These are phyloP conservation scores for Macrocybe sp. DNA, from an alignment of 1,284 basidiomycete genomes.

Conservation along the genomic window DNA sequence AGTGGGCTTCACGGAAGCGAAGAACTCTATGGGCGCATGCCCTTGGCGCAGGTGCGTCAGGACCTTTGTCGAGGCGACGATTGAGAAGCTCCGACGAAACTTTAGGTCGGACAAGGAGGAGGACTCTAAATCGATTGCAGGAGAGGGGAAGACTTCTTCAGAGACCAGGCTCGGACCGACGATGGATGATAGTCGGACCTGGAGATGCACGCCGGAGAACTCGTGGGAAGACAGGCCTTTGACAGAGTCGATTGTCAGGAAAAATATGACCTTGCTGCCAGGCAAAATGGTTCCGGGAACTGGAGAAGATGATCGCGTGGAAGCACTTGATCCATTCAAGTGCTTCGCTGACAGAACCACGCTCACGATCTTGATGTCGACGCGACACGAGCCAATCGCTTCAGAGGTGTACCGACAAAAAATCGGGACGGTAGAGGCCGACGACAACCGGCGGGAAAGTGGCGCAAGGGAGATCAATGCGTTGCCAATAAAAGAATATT, in stretches of 20 bases:
- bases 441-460: conserved; percentile 75
- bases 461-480: conserved; percentile 81
- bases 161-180: conserved; percentile 63
- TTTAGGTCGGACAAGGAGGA: conserved; percentile 72
- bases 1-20: conserved; percentile 72
- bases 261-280: conserved; percentile 79
- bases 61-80: conserved; percentile 72
- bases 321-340: conserved; percentile 52
- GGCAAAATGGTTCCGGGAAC: conserved; percentile 56
- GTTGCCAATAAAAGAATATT: conserved; percentile 90
- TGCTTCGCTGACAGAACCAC: conserved; percentile 61
- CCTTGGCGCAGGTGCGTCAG: conserved; percentile 67
- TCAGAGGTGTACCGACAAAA: conserved; percentile 91
- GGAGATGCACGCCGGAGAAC: conserved; percentile 79
- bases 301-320: conserved; percentile 68
- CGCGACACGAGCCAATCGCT: conserved; percentile 87
- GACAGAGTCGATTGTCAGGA: conserved; percentile 78
- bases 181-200: conserved; percentile 79
- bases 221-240: conserved; percentile 86
- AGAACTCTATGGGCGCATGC: conserved; percentile 86
- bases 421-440: conserved; percentile 74
- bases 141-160: conserved; percentile 82
- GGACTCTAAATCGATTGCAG: conserved; percentile 69
- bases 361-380: conserved; percentile 77
- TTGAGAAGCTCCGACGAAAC: conserved; percentile 76